phyloP scores from a whole-genome alignment of 2,329 filamentous ascomycete genomes.

The Orbilia brochopaga region DNA sequence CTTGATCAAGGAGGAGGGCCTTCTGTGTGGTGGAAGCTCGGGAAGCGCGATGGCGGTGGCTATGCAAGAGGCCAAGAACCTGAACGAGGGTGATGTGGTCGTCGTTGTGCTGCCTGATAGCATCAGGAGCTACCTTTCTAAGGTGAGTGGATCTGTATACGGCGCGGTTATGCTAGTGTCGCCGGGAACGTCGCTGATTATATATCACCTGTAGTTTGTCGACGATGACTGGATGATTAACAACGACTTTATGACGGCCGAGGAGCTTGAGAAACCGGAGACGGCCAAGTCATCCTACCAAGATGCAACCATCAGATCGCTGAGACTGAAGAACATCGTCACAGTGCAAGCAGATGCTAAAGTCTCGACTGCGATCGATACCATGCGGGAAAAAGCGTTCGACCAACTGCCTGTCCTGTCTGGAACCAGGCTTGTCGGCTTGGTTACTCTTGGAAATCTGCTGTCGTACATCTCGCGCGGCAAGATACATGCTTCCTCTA shows the following conservation, averaged over 20 bases:
- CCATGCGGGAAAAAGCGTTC: slow-evolving; percentile 97
- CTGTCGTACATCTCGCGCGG: slow-evolving; percentile 87
- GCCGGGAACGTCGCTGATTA: background rate
- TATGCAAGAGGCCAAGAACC: slow-evolving; percentile 64
- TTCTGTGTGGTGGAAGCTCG: slow-evolving; percentile 90
- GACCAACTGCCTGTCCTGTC: slow-evolving; percentile 93
- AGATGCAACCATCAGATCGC: slow-evolving; percentile 77
- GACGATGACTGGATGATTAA: slow-evolving; percentile 99
- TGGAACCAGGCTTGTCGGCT: slow-evolving; percentile 77
- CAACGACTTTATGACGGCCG: slow-evolving; percentile 80
- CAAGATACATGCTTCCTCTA: slow-evolving; percentile 74
- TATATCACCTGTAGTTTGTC: slow-evolving; percentile 68
- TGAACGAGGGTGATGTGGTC: slow-evolving; percentile 81
- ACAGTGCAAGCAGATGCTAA: slow-evolving; percentile 74
- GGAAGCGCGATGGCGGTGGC: slow-evolving; percentile 83
- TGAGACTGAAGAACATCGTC: slow-evolving; percentile 91
- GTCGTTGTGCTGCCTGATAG: slow-evolving; percentile 94
- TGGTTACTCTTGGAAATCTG: slow-evolving; percentile 93
- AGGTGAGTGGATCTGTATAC: slow-evolving; percentile 61
- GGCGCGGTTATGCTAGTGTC: background rate
- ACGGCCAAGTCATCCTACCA: slow-evolving; percentile 65
- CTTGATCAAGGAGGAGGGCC: slow-evolving; percentile 89
- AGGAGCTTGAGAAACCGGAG: slow-evolving; percentile 57
- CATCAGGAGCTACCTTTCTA: slow-evolving; percentile 95
- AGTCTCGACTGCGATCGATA: slow-evolving; percentile 90